Conservation (phyloP, 345 rosid genomes). For the Lepidium didymum region DNA sequence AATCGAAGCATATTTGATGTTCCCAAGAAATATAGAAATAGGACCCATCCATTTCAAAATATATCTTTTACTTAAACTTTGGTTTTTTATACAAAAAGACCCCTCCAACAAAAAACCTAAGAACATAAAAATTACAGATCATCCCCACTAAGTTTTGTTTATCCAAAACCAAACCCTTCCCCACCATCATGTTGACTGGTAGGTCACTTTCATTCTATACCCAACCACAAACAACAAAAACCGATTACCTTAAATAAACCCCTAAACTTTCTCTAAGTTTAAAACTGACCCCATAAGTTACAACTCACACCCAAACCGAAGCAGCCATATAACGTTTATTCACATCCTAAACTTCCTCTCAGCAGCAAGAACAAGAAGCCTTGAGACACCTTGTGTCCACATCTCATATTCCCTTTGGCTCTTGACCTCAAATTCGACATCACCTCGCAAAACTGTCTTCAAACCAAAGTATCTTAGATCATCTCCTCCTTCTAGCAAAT, state of each 20-base stretch:
- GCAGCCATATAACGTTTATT: slow-evolving; percentile 5
- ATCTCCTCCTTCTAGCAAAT: slow-evolving; percentile 86
- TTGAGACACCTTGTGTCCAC: slow-evolving; percentile 91
- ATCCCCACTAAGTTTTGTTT: slow-evolving; percentile 12
- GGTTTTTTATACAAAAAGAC: slow-evolving; percentile 17
- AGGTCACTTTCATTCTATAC: slow-evolving; percentile 23
- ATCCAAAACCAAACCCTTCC: slow-evolving; percentile 1
- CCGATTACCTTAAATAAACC: slow-evolving; percentile 10
- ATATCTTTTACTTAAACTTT: not conserved
- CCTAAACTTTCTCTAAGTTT: not conserved
- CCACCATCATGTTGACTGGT: slow-evolving; percentile 8
- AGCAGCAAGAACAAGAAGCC: slow-evolving; percentile 66
- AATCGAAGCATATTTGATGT: slow-evolving; percentile 26
- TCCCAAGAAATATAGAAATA: slow-evolving; percentile 11
- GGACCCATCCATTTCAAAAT: slow-evolving; percentile 2
- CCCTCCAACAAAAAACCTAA: not conserved
- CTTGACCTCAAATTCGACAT: slow-evolving; percentile 74
- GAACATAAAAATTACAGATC: slow-evolving; percentile 10
- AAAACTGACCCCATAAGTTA: slow-evolving; percentile 21
- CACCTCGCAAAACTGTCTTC: slow-evolving; percentile 61
- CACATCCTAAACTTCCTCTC: slow-evolving; percentile 60
- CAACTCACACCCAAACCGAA: slow-evolving; percentile 15
- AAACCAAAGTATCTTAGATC: slow-evolving; percentile 70
- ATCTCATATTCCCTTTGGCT: slow-evolving; percentile 78
- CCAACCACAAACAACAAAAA: not conserved